Percentiles rank a stretch among this genome's conserved stretches.
These are phyloP conservation scores for Daldinia sp. DNA, from an alignment of 2,329 filamentous ascomycete species.

Conservation along the genomic window DNA sequence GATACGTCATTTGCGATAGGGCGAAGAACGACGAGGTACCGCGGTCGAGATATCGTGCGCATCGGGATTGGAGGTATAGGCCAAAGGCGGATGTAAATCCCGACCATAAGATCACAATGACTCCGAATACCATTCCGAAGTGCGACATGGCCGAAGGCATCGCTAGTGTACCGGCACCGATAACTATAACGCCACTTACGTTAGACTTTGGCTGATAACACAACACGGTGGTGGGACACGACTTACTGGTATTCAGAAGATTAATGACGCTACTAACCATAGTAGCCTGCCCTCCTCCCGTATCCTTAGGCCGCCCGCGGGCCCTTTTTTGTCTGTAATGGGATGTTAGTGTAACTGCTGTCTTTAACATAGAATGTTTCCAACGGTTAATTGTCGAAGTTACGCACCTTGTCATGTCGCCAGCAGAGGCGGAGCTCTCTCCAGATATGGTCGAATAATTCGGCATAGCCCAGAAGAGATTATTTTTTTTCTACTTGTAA, in stretches of 20 bases:
- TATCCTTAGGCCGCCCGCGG: slow-evolving; percentile 72
- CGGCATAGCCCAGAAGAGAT: slow-evolving; percentile 56
- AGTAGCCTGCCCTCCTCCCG: slow-evolving; percentile 75
- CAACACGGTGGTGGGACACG: background rate
- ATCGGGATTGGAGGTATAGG: slow-evolving; percentile 92
- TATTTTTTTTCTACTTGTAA: slow-evolving; percentile 6
- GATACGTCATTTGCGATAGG: slow-evolving; percentile 96
- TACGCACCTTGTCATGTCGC: slow-evolving; percentile 60
- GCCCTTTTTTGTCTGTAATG: slow-evolving; percentile 60
- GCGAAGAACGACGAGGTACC: slow-evolving; percentile 93
- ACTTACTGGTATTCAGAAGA: slow-evolving; percentile 90
- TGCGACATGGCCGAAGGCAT: slow-evolving; percentile 96
- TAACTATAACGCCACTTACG: slow-evolving; percentile 63
- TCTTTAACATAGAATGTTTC: background rate
- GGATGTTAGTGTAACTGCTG: background rate
- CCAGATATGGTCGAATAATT: slow-evolving; percentile 63
- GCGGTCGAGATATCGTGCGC: slow-evolving; percentile 89
- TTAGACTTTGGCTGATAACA: slow-evolving; percentile 5
- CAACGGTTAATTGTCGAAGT: background rate
- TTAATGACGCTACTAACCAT: slow-evolving; percentile 95
- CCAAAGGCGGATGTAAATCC: slow-evolving; percentile 89
- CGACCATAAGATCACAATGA: slow-evolving; percentile 88
- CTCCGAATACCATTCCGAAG: slow-evolving; percentile 89
- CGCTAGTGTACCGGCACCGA: slow-evolving; percentile 92
- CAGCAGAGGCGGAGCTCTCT: slow-evolving; percentile 54